Evolutionary conservation across 306 rosid genomes (phyloP), one percentile per base, ranked within the genome.

Genomic region (Hippophae rhamnoides): DNA sequence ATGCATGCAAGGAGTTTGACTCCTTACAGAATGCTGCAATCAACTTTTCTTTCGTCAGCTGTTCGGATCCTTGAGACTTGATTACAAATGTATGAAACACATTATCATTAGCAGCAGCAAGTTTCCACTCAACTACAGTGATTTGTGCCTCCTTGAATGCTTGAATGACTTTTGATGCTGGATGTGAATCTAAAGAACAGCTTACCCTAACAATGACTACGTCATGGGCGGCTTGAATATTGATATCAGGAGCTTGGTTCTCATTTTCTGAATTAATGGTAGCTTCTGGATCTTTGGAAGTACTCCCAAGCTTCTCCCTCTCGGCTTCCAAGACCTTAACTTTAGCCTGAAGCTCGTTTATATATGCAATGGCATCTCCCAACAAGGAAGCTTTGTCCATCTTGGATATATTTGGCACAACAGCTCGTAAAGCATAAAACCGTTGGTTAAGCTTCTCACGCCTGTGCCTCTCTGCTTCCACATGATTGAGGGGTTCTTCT

Each of bases 321-420:
- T 87, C 95, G 1, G 72, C 63, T 72, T 92, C 95, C 93, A 92
- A 58, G 13, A 8, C 62, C 66, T 68, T 78, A 58, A 92, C 76
- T 70, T 85, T 92, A 0, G 77, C 89, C 52, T 87, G 96, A 62
- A 92, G 93, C 68, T 85, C 96, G 14, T 79, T 85, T 70, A 92
- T 92, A 70, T 87, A 87, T 56, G 85, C 77, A 69, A 92, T 92
- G 56, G 98, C 98, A 67, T 92, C 98, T 31, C 98, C 98, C 60
- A 92, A 62, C 59, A 92, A 64, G 11, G 98, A 92, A n/a, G 98
- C 98, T 72, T 92, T 92, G 72, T 92, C 98, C 98, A 92, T 92
- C 80, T 92, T 92, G 6, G 98, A 87, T 63, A 92, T 92, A 54
- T 92, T 92, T 5, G 98, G 98, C 13, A 92, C 98, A 46, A 92